Percentiles rank a stretch among this genome's conserved stretches.
phyloP scores from a whole-genome alignment of 2,329 filamentous ascomycete genomes.

The Aureobasidium lini region DNA sequence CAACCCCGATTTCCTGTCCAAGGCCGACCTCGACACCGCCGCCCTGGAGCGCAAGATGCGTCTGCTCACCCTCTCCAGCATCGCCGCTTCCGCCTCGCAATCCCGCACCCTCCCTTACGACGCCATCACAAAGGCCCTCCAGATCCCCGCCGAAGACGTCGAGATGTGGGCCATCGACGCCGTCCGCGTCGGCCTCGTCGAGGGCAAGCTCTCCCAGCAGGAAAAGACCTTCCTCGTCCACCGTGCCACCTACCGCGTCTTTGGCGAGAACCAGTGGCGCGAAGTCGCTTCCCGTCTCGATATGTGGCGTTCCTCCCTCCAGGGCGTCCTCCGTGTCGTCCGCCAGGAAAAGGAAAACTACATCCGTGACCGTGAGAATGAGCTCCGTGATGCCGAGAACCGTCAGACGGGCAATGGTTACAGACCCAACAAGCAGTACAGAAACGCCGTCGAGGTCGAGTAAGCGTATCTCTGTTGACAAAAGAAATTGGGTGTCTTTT shows the following conservation, averaged over 20 bases:
- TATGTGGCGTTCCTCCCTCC: conserved; percentile 79
- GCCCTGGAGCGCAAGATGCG: conserved; percentile 91
- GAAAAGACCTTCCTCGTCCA: conserved; percentile 92
- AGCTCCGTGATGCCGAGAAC: conserved; percentile 34
- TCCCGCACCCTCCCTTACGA: conserved; percentile 84
- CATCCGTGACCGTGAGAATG: conserved; percentile 68
- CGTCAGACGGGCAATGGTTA: conserved; percentile 19
- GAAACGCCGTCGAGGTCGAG: conserved; percentile 25
- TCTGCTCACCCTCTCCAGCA: conserved; percentile 81
- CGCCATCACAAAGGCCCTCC: conserved; percentile 74
- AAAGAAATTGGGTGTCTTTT: not conserved
- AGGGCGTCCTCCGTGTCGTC: conserved; percentile 70
- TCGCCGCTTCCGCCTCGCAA: conserved; percentile 69
- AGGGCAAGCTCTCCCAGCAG: conserved; percentile 91
- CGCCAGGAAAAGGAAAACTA: conserved; percentile 75
- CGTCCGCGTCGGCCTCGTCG: conserved; percentile 88
- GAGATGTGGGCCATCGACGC: conserved; percentile 99
- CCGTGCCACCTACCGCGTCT: conserved; percentile 91
- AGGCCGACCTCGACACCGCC: conserved; percentile 61
- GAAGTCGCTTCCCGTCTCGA: conserved; percentile 87
- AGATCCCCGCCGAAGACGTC: conserved; percentile 74
- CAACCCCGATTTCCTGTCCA: conserved; percentile 76
- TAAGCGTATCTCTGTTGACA: not conserved
- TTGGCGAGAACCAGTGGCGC: conserved; percentile 96
- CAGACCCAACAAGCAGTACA: conserved; percentile 21